phyloP scores from a whole-genome alignment of 169 alveolate species.

The Plasmodium relictum region DNA sequence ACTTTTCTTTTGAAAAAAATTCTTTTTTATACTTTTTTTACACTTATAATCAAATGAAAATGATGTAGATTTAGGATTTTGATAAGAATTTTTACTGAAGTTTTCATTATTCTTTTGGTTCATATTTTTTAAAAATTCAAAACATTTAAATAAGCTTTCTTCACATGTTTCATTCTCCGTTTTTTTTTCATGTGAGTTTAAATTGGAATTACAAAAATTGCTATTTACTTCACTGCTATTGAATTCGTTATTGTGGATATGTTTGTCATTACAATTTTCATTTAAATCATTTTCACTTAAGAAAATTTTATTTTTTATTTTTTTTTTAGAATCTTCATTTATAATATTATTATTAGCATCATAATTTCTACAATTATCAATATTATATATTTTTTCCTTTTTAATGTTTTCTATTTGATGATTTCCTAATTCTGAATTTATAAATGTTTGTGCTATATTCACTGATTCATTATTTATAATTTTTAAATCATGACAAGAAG shows the following conservation, averaged over 20 bases:
- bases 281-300: too few relatives aligned
- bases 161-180: slow-evolving; percentile 31
- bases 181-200: slow-evolving; percentile 22
- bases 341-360: neutral
- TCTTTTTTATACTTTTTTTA: slow-evolving; percentile 35
- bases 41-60: slow-evolving; percentile 22
- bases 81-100: neutral
- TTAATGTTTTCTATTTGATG: neutral
- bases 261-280: too few relatives aligned
- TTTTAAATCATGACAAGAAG: neutral
- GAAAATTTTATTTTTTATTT: neutral
- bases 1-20: slow-evolving; percentile 24
- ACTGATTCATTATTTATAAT: neutral
- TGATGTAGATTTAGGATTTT: slow-evolving; percentile 9
- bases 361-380: neutral
- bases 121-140: slow-evolving; percentile 65
- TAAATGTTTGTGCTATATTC: neutral
- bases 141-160: slow-evolving; percentile 70
- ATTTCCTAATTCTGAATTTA: neutral
- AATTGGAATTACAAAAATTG: too few relatives aligned
- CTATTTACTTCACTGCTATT: neutral
- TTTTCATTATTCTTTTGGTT: slow-evolving; percentile 33
- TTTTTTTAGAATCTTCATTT: neutral
- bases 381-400: neutral
- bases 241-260: slow-evolving; percentile 4